Base-by-base conservation (phyloP, 169 alveolate genomes). In the Blepharisma undulans region DNA sequence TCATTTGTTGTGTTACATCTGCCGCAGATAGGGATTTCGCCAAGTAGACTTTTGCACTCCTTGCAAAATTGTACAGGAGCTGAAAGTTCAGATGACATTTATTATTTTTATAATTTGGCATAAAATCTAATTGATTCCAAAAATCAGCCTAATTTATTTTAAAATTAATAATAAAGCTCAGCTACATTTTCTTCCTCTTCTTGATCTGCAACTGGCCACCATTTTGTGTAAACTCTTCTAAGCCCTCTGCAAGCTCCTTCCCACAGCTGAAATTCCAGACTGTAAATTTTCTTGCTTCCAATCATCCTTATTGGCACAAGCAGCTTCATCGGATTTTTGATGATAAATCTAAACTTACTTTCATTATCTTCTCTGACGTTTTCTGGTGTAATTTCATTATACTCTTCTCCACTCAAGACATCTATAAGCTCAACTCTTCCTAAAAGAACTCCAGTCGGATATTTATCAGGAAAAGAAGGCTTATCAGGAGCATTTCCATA, bases 381-480 rank as follows among this genome's bases (percentile, higher is more conserved):
- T 59, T 79, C 85, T 27, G 96, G 96, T 0, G 92, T 80, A 3
- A 59, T 59, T 12, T 88, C 92, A n/a, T 87, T 36, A 71, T 92
- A 95, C 78, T 95, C 94, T 10, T 93, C 95, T 29, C 76, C 59
- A 5, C 93, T 87, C 36, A 95, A 32, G 33, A 91, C 91, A 72
- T 94, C 96, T 29, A 93, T 72, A 34, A 95, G 48, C 71, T 95
- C 97, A 14, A 95, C 92, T 34, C 96, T 84, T 4, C 97, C 97
- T 18, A 95, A 32, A n/a, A 95, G 86, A 22, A 76, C 91, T 0
- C 96, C 95, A 0, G 96, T 95, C 4, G 95, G 93, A 82, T 95
- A 95, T 86, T 94, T 86, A 30, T 91, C 88, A 22, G 97, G 97
- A 87, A 95, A 93, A 16, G 84, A 85, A 48, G 97, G 97, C 88